Conservation (phyloP, 768 basidiomycete genomes). For the Mrakia hoshinonis region DNA sequence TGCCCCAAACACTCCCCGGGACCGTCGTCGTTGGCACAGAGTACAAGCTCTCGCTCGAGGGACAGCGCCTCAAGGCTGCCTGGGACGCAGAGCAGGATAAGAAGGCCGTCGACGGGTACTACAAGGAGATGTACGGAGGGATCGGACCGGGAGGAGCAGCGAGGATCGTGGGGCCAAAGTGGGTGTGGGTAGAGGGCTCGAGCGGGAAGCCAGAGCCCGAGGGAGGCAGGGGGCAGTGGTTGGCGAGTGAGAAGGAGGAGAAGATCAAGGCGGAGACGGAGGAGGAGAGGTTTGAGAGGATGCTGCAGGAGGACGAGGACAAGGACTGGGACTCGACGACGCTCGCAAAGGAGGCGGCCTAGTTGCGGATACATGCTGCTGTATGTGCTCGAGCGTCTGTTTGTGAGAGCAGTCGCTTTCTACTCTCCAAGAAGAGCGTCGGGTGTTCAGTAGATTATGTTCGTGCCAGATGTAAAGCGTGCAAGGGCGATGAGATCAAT, state of each 20-base stretch:
- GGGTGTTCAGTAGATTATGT: too few relatives aligned
- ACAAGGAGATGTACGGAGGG: constrained; percentile 5
- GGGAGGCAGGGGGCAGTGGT: background rate
- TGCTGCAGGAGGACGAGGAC: background rate
- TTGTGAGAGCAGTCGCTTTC: too few relatives aligned
- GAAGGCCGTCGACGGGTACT: background rate
- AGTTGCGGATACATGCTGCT: too few relatives aligned
- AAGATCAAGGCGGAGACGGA: background rate
- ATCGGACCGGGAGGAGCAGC: background rate
- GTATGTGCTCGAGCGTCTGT: too few relatives aligned
- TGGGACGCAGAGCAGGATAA: background rate
- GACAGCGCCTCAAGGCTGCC: background rate
- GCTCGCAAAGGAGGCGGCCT: too few relatives aligned
- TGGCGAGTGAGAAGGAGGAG: background rate
- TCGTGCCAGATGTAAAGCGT: too few relatives aligned
- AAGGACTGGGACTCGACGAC: too few relatives aligned
- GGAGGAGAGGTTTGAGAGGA: background rate
- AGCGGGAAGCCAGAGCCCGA: background rate
- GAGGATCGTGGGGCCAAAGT: background rate
- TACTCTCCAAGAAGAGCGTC: too few relatives aligned
- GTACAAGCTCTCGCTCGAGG: constrained; percentile 9
- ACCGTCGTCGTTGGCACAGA: background rate
- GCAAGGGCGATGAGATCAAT: too few relatives aligned
- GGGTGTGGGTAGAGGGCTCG: too few relatives aligned
- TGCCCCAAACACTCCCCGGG: background rate